phyloP scores from a whole-genome alignment of 2,329 filamentous ascomycete species.

The Diaporthe humulicola region DNA sequence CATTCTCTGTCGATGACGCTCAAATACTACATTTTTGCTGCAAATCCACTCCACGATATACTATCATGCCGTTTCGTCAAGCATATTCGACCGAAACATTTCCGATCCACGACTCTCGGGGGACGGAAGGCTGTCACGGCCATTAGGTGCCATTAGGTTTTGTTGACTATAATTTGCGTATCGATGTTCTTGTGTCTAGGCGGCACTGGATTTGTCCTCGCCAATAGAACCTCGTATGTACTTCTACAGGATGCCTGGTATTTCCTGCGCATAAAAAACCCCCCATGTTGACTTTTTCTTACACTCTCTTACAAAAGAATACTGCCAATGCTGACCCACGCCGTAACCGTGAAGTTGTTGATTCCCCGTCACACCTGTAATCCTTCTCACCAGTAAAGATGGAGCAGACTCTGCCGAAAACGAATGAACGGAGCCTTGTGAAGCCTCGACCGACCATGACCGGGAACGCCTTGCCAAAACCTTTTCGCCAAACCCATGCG shows the following conservation, averaged over 20 bases:
- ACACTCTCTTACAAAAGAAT: constrained; percentile 14
- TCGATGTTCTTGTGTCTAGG: background rate
- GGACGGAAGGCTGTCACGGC: background rate
- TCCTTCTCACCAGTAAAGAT: background rate
- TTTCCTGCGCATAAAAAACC: background rate
- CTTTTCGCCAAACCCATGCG: constrained; percentile 1
- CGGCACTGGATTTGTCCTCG: background rate
- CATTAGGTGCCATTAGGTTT: too few species aligned
- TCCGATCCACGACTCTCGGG: background rate
- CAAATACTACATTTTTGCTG: background rate
- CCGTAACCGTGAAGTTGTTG: background rate
- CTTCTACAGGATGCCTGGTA: background rate
- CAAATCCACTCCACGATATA: background rate
- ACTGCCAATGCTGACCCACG: background rate
- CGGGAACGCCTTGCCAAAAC: constrained; percentile 18
- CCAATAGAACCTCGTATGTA: background rate
- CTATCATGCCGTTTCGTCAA: background rate
- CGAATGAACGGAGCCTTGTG: background rate
- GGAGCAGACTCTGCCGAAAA: background rate
- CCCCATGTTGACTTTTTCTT: background rate
- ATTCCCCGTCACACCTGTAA: background rate
- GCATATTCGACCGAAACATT: too few species aligned
- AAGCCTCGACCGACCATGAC: background rate
- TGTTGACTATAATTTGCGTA: background rate
- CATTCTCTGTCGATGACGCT: background rate